Percentiles rank a stretch among this genome's conserved stretches.
phyloP scores from a whole-genome alignment of 441 rosid genomes.

The Erysimum pusillum region DNA sequence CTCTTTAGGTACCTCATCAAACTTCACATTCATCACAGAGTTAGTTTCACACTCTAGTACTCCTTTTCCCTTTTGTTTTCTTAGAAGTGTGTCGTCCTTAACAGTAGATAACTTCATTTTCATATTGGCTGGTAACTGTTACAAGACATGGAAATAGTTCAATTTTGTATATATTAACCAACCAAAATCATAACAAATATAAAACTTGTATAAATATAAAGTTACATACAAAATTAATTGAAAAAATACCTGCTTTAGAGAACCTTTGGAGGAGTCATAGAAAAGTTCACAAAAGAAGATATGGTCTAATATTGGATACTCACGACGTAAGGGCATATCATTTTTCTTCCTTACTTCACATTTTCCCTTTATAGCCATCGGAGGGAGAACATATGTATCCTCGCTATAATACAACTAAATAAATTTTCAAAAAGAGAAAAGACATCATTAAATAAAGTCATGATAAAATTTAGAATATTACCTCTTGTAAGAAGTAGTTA shows the following conservation, averaged over 20 bases:
- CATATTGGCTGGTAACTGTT: constrained; percentile 68
- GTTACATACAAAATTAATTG: neutral
- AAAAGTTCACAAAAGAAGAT: constrained; percentile 74
- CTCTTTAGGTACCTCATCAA: constrained; percentile 49
- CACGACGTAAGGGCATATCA: constrained; percentile 57
- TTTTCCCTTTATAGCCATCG: constrained; percentile 64
- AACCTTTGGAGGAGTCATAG: constrained; percentile 53
- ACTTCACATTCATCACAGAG: constrained; percentile 42
- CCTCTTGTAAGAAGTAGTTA: neutral
- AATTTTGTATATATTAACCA: constrained; percentile 1
- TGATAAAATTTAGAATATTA: constrained; percentile 20
- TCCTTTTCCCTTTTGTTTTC: constrained; percentile 84
- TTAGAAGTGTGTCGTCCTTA: constrained; percentile 57
- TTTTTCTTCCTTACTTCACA: constrained; percentile 76
- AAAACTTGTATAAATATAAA: neutral
- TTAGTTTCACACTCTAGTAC: constrained; percentile 65
- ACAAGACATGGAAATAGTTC: constrained; percentile 31
- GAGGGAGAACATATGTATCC: constrained; percentile 50
- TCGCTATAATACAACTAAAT: constrained; percentile 76
- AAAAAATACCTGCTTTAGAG: constrained; percentile 65
- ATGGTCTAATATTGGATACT: constrained; percentile 60
- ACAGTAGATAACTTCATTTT: constrained; percentile 60
- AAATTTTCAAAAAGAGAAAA: constrained; percentile 19
- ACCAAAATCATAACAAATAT: neutral
- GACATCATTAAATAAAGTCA: neutral